These are phyloP conservation scores for Paraconiothyrium brasiliense DNA, from an alignment of 2,329 filamentous ascomycete species.

Conservation along the genomic window DNA sequence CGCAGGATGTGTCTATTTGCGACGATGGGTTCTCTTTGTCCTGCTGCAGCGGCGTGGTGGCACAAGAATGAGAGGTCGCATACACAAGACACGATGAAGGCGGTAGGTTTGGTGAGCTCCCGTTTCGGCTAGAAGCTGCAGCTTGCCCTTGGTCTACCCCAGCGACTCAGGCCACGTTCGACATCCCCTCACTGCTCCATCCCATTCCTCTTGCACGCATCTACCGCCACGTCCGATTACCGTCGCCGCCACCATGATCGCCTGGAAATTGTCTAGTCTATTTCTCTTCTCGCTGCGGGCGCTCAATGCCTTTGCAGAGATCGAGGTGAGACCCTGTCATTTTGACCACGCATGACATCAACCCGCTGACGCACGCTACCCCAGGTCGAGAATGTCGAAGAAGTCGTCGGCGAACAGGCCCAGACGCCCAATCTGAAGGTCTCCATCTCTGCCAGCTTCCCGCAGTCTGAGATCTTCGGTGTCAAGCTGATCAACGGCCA, in stretches of 20 bases:
- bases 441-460: slow-evolving; percentile 66
- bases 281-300: slow-evolving; percentile 76
- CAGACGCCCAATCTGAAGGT: slow-evolving; percentile 68
- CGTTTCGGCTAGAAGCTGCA: slow-evolving; percentile 5
- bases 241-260: slow-evolving; percentile 68
- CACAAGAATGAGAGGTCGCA: neutral
- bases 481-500: slow-evolving; percentile 95
- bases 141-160: neutral
- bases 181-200: slow-evolving; percentile 9
- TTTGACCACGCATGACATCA: slow-evolving; percentile 47
- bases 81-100: neutral
- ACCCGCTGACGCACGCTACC: slow-evolving; percentile 32
- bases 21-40: slow-evolving; percentile 1
- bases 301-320: slow-evolving; percentile 70
- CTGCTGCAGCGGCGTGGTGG: neutral
- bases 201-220: slow-evolving; percentile 26
- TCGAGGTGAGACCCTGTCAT: slow-evolving; percentile 61
- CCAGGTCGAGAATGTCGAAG: slow-evolving; percentile 45
- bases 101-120: neutral
- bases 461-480: slow-evolving; percentile 82
- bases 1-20: neutral
- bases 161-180: slow-evolving; percentile 20
- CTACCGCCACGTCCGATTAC: neutral
- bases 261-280: slow-evolving; percentile 75
- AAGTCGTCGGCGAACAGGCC: slow-evolving; percentile 70